These are phyloP conservation scores for Pisolithus tinctorius DNA, from an alignment of 768 basidiomycete genomes.

Conservation along the genomic window DNA sequence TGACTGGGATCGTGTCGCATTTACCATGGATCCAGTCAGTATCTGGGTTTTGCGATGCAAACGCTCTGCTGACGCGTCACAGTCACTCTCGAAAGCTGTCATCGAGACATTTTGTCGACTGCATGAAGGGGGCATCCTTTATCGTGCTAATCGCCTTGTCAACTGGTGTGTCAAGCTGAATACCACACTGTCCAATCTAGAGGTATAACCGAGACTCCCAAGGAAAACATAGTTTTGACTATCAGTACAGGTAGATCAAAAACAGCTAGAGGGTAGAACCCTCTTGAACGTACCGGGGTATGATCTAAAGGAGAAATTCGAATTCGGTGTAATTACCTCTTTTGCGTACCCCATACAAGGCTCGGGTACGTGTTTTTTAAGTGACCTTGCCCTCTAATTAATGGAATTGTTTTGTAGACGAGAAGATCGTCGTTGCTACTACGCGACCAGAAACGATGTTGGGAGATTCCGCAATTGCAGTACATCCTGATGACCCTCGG, in stretches of 20 bases:
- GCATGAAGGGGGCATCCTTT: constrained; percentile 87
- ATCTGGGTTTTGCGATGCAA: background rate
- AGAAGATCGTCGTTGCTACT: constrained; percentile 89
- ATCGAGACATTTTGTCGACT: constrained; percentile 86
- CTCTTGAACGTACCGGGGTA: constrained; percentile 90
- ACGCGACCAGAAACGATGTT: constrained; percentile 99
- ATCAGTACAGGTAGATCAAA: constrained; percentile 74
- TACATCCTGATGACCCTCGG: constrained; percentile 87
- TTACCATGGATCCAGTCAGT: constrained; percentile 87
- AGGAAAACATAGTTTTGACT: background rate
- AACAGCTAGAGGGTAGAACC: constrained; percentile 78
- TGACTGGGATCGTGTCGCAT: constrained; percentile 92
- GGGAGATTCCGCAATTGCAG: constrained; percentile 94
- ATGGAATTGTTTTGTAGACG: constrained; percentile 42
- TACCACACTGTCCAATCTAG: constrained; percentile 96
- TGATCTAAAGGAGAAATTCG: constrained; percentile 89
- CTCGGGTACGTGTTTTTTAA: constrained; percentile 46
- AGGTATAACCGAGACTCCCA: constrained; percentile 43
- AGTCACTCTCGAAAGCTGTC: constrained; percentile 81
- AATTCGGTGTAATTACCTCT: constrained; percentile 95
- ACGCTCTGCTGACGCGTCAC: constrained; percentile 3
- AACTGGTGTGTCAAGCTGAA: constrained; percentile 98
- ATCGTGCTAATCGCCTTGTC: constrained; percentile 93
- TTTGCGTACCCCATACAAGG: constrained; percentile 90
- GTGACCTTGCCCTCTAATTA: background rate